These are phyloP conservation scores for Phytophthora hybrid DNA, from an alignment of 352 stramenopile species.

Conservation along the genomic window DNA sequence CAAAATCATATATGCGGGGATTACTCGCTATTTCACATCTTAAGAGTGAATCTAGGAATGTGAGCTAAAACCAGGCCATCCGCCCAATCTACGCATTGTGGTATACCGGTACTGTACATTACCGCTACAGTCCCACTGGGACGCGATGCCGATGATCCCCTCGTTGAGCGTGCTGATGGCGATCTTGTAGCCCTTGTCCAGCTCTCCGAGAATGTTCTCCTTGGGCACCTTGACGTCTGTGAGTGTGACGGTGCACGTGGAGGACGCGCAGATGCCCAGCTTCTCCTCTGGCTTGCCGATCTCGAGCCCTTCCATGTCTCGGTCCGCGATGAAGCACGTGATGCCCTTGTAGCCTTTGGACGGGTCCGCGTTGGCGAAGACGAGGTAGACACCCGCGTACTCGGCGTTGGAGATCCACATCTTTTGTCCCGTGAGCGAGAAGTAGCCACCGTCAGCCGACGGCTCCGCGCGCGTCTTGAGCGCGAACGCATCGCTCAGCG, in stretches of 20 bases:
- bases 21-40: too few relatives aligned
- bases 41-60: too few relatives aligned
- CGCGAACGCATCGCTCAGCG: constrained; percentile 94
- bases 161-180: constrained; percentile 98
- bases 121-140: constrained; percentile 58
- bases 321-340: constrained; percentile 98
- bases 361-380: constrained; percentile 96
- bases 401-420: constrained; percentile 98
- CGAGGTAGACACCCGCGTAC: constrained; percentile 95
- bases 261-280: constrained; percentile 96
- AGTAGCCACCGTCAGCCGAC: constrained; percentile 93
- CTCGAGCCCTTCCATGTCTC: constrained; percentile 91
- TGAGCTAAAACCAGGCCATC: too few relatives aligned
- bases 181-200: constrained; percentile 97
- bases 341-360: constrained; percentile 97
- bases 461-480: constrained; percentile 93
- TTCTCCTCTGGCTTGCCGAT: constrained; percentile 97
- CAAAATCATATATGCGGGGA: too few relatives aligned
- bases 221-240: constrained; percentile 95
- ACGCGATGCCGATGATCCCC: constrained; percentile 96
- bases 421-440: constrained; percentile 96
- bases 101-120: too few relatives aligned
- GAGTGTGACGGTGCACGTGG: constrained; percentile 95
- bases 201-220: constrained; percentile 94
- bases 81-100: too few relatives aligned